Base-by-base conservation (phyloP, 2,329 filamentous ascomycete species). In the Aquanectria penicillioides region DNA sequence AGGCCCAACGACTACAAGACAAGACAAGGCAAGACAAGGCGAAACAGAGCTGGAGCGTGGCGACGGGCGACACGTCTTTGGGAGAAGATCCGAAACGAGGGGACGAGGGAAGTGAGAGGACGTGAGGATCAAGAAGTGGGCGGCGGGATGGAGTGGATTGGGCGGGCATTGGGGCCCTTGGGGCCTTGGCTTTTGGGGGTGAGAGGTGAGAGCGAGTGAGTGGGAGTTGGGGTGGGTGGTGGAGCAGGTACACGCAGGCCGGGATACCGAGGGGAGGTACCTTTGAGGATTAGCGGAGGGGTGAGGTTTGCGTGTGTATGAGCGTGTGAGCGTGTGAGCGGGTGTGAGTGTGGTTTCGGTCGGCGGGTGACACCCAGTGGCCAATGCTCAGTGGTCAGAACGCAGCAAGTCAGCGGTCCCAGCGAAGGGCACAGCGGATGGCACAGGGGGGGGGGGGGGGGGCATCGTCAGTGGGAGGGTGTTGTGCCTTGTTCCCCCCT, bases 1-100 rank as follows among this genome's bases (percentile, higher is more conserved):
- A 15, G 31, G 38, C 17, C 34, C 55, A 23, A 59, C 17, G 31
- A 17, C 28, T 26, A 49, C 49, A 41, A 15, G 26, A 53, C 47
- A 44, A 37, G 29, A n/a, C 52, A 57, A 44, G 57, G 56, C 60
- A 46, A 46, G 51, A 46, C 31, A 50, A 52, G 48, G 41, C 56
- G 55, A 46, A 50, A 54, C 48, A 43, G 52, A 46, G 34, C 23
- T 53, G 31, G 37, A 57, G 61, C 63, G 67, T 67, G 65, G 59
- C 67, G 64, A 59, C 57, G 57, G 66, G 58, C 61, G 67, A 69
- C 62, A 68, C 62, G 65, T 69, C 62, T 61, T 43, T 57, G 60
- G 54, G 36, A 55, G 54, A 50, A 47, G 63, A 62, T 67, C 58
- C 60, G 64, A 67, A 65, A 64, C 60, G 54, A 58, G 48, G 48